Evolutionary conservation across 257 asterid genomes (phyloP).

Genomic region (Ligustrum vulgare): DNA sequence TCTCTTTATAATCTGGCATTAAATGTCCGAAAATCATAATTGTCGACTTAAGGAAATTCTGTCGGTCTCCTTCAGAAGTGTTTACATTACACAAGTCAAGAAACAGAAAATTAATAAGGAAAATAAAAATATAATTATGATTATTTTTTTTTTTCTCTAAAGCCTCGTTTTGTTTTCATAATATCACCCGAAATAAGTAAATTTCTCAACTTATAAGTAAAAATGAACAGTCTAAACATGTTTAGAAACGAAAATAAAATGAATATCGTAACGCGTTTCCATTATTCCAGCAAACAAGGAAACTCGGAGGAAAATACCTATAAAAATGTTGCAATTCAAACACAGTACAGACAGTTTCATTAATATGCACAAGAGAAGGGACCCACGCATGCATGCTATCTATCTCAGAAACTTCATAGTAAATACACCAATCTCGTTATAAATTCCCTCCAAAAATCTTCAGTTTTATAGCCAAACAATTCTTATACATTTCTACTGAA

Average conservation of each 20-base stretch:
- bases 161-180: not conserved
- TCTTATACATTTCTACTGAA: not conserved
- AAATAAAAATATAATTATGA: not conserved
- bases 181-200: not conserved
- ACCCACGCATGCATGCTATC: slow-evolving; percentile 24
- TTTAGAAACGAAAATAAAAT: not conserved
- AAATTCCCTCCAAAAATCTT: slow-evolving; percentile 26
- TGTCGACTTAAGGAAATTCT: not conserved
- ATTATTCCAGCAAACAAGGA: slow-evolving; percentile 9
- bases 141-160: not conserved
- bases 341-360: slow-evolving; percentile 2
- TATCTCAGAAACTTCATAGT: slow-evolving; percentile 48
- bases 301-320: slow-evolving; percentile 23
- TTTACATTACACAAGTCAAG: not conserved
- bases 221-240: not conserved
- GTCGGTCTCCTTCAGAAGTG: not conserved
- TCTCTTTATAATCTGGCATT: not conserved
- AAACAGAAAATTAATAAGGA: not conserved
- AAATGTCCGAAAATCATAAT: not conserved
- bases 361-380: slow-evolving; percentile 7
- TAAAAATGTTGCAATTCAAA: slow-evolving; percentile 26
- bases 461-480: not conserved
- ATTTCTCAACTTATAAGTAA: not conserved
- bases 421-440: slow-evolving; percentile 6
- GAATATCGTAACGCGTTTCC: slow-evolving; percentile 28